These are phyloP conservation scores for Anisodus tanguticus DNA, from an alignment of 257 asterid species.

Conservation along the genomic window DNA sequence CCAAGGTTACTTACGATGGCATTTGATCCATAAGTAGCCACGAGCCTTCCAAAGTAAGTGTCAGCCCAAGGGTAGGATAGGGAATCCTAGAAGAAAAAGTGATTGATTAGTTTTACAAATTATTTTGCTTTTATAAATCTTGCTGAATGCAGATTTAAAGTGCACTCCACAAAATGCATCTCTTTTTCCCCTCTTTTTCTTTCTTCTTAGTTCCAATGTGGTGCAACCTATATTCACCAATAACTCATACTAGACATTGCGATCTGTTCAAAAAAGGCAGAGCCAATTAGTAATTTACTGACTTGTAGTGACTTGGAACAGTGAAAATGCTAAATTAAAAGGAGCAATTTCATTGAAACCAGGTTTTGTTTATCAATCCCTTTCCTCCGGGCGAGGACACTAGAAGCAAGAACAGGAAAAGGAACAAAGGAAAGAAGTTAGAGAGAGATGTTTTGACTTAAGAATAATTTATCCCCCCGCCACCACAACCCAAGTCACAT, in stretches of 20 bases:
- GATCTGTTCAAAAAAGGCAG: background rate
- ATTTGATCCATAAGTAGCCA: conserved; percentile 60
- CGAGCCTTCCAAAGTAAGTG: conserved; percentile 52
- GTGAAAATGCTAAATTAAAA: conserved; percentile 8
- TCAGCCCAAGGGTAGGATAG: conserved; percentile 53
- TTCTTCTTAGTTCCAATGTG: background rate
- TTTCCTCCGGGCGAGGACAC: background rate
- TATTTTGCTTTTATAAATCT: conserved; percentile 3
- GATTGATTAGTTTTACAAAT: background rate
- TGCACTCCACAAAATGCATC: conserved; percentile 15
- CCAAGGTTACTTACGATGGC: conserved; percentile 48
- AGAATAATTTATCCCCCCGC: background rate
- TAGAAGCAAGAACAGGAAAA: background rate
- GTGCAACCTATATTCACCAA: conserved; percentile 16
- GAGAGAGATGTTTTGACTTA: background rate
- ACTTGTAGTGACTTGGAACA: background rate
- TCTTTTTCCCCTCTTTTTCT: background rate
- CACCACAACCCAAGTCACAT: background rate
- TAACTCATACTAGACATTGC: background rate
- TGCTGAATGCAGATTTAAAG: background rate
- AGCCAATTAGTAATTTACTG: background rate
- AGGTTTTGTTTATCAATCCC: background rate
- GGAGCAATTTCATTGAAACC: background rate
- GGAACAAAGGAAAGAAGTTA: background rate
- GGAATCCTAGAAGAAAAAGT: conserved; percentile 53